These are phyloP conservation scores for Porodaedalea pini DNA, from an alignment of 1,284 basidiomycete genomes.

Conservation along the genomic window DNA sequence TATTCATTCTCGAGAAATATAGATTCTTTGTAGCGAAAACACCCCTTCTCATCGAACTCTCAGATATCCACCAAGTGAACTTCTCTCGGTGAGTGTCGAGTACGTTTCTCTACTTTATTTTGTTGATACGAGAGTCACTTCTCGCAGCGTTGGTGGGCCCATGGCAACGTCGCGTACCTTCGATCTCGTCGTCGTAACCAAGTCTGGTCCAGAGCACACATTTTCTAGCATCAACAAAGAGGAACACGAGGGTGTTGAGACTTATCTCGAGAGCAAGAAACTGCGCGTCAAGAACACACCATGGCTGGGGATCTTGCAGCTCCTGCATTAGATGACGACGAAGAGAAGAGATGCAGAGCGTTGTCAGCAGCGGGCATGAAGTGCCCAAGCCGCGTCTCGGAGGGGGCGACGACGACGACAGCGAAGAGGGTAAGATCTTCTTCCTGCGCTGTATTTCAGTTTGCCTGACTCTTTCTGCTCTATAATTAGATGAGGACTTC, in stretches of 20 bases:
- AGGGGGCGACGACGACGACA: constrained; percentile 75
- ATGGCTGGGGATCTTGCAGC: constrained; percentile 83
- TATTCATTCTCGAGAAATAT: constrained; percentile 98
- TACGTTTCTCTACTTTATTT: neutral
- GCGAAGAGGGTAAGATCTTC: constrained; percentile 70
- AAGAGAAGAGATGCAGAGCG: constrained; percentile 85
- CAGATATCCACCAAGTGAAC: constrained; percentile 87
- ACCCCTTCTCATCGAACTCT: constrained; percentile 88
- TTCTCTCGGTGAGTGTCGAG: constrained; percentile 71
- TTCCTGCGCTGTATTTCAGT: neutral
- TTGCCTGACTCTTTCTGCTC: constrained; percentile 9
- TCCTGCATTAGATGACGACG: constrained; percentile 67
- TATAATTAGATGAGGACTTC: constrained; percentile 84
- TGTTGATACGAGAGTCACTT: neutral
- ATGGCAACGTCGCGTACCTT: constrained; percentile 91
- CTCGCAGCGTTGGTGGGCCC: constrained; percentile 74
- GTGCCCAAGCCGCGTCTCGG: constrained; percentile 49
- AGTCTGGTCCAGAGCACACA: constrained; percentile 76
- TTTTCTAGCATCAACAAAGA: constrained; percentile 97
- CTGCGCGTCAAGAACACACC: constrained; percentile 94
- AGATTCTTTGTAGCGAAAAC: constrained; percentile 98
- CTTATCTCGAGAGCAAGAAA: constrained; percentile 87
- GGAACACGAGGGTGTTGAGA: constrained; percentile 85
- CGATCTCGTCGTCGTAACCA: constrained; percentile 88
- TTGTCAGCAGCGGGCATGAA: constrained; percentile 67